Base-by-base conservation (phyloP, 352 stramenopile species). In the Globisporangium paddicum region DNA sequence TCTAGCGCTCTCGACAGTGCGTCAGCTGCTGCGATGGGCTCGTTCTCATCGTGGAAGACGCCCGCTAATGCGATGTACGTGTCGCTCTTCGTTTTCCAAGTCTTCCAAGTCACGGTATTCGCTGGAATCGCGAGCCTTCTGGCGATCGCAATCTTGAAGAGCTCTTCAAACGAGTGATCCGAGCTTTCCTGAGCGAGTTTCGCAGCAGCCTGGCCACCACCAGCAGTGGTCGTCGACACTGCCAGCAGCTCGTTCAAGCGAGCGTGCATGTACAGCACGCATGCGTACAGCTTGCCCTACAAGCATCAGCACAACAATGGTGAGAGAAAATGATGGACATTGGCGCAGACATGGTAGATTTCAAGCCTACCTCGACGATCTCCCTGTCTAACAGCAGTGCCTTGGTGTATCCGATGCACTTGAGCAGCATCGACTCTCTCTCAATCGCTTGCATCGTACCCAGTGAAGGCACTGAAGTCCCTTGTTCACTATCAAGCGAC, bases 181-280 rank as follows among this genome's bases (percentile, higher is more conserved):
- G 71, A 71, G 35, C 54, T 84, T 3, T 46, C 54, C 16, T 60
- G 64, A 0, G 60, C 67, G 28, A 65, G 30, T 41, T 67, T 59
- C 25, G 63, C 60, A 1, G 61, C 61, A 13, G 44, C 55, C 3
- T 52, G 35, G 0, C 55, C 50, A 5, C 63, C 58, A 10, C 34
- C 40, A 23, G 50, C 45, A 6, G 44, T 34, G 1, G 52, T 64
- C 19, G 62, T 73, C 42, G 67, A 64, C 26, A 66, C 45, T 4
- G 54, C 65, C 3, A 88, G 62, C 30, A 88, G 62, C 46, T 91
- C 81, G 44, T 79, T 82, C 28, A 89, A 54, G 6, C 81, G 73
- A 9, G 73, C 64, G 34, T 88, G 80, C 32, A 87, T 65, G 66
- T 91, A 91, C 58, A 91, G 13, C 10, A 89, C 68, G 16, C 75